These are phyloP conservation scores for Xanthoceras sorbifolium DNA, from an alignment of 345 rosid species.

Conservation along the genomic window DNA sequence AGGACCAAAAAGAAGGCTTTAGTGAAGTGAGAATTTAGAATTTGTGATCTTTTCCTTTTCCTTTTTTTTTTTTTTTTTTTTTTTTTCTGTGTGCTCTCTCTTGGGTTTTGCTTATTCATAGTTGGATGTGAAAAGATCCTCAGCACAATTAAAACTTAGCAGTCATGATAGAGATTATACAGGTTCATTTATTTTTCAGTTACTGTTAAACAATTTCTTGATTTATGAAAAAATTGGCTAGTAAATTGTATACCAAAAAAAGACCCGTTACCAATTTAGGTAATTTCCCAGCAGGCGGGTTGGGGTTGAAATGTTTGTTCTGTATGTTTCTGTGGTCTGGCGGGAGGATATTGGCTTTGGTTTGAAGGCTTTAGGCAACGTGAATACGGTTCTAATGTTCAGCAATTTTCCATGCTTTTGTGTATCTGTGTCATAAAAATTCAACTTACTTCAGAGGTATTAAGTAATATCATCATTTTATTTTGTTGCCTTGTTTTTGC, in stretches of 20 bases:
- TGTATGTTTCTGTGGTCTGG: too few relatives aligned
- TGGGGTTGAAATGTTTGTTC: too few relatives aligned
- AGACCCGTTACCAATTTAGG: neutral
- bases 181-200: neutral
- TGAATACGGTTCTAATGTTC: neutral
- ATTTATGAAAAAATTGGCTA: neutral
- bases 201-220: neutral
- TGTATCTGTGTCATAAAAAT: neutral
- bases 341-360: too few relatives aligned
- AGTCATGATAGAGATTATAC: neutral
- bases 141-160: neutral
- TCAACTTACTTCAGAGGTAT: neutral
- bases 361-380: neutral
- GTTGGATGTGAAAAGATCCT: neutral
- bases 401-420: neutral
- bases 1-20: neutral
- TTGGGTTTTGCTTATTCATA: neutral
- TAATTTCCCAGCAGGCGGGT: too few relatives aligned
- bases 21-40: neutral
- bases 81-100: neutral
- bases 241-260: neutral
- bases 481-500: neutral
- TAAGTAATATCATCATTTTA: neutral
- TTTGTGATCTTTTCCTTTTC: neutral
- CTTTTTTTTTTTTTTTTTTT: too few relatives aligned